Evolutionary conservation across 2,329 filamentous ascomycete genomes (phyloP).

Genomic region (Diaporthe vexans): DNA sequence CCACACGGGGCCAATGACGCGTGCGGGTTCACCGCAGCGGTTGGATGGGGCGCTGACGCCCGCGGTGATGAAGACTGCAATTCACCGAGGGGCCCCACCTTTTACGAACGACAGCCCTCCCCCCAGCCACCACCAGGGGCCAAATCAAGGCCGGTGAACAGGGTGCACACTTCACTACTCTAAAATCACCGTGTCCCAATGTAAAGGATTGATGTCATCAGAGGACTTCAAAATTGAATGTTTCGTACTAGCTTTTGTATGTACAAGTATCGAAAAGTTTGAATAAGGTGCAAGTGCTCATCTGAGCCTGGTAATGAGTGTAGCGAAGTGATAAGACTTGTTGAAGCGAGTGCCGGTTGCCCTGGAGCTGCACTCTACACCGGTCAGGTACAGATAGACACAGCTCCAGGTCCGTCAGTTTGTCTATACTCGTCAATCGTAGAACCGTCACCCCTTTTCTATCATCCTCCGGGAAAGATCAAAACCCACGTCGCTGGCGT

Average conservation of each 20-base stretch:
- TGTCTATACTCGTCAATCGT: constrained; percentile 40
- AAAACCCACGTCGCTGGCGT: constrained; percentile 10
- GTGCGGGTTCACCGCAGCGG: constrained; percentile 26
- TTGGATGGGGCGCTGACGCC: constrained; percentile 6
- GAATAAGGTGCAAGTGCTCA: constrained; percentile 8
- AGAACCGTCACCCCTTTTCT: constrained; percentile 28
- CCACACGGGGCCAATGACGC: constrained; percentile 27
- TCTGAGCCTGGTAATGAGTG: constrained; percentile 35
- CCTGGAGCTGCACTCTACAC: neutral
- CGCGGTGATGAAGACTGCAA: neutral
- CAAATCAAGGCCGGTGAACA: constrained; percentile 19
- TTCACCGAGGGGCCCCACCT: constrained; percentile 7
- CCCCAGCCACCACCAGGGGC: constrained; percentile 7
- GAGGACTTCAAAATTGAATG: constrained; percentile 18
- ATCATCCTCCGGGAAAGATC: constrained; percentile 1
- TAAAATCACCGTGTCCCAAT: neutral
- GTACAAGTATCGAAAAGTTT: constrained; percentile 36
- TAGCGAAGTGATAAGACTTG: constrained; percentile 36
- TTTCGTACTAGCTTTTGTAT: constrained; percentile 22
- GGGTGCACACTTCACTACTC: neutral
- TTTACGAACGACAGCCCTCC: constrained; percentile 4
- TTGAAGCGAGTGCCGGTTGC: constrained; percentile 31
- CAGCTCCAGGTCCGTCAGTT: constrained; percentile 32
- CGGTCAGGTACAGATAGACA: constrained; percentile 5
- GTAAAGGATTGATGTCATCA: neutral